Percentiles rank a stretch among this genome's conserved stretches.
Evolutionary conservation across 192 early-diverging fungal genomes (phyloP).

Genomic region (Umbelopsis ramanniana): DNA sequence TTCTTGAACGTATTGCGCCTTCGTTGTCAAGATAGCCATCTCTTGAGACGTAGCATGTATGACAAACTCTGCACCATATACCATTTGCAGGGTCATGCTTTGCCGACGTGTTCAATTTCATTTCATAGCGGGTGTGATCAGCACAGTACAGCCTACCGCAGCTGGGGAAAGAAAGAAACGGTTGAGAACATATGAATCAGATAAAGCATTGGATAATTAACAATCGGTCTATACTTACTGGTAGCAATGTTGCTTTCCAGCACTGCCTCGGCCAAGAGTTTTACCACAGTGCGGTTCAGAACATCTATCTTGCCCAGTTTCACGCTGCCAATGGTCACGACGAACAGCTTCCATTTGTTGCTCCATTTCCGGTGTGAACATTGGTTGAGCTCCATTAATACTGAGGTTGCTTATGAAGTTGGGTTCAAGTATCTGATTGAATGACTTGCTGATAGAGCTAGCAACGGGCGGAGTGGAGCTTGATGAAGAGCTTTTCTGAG

Average conservation of each 20-base stretch:
- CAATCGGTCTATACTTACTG: constrained; percentile 36
- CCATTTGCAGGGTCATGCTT: constrained; percentile 62
- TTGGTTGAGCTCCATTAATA: constrained; percentile 28
- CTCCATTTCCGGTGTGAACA: constrained; percentile 46
- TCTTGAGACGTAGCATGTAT: constrained; percentile 51
- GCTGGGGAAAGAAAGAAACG: constrained; percentile 33
- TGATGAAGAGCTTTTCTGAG: constrained; percentile 30
- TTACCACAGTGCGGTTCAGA: constrained; percentile 51
- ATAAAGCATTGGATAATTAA: constrained; percentile 35
- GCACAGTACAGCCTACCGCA: constrained; percentile 71
- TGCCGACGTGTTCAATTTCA: constrained; percentile 64
- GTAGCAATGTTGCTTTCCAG: constrained; percentile 61
- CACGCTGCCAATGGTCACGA: constrained; percentile 58
- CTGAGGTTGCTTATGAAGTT: constrained; percentile 42
- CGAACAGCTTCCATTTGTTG: constrained; percentile 48
- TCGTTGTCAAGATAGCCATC: constrained; percentile 47
- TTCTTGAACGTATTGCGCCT: constrained; percentile 53
- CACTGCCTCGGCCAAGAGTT: constrained; percentile 43
- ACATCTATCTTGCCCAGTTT: constrained; percentile 52
- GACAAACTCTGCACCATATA: constrained; percentile 62
- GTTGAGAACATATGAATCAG: neutral
- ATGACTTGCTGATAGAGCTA: constrained; percentile 25
- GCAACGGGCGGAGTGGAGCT: constrained; percentile 6
- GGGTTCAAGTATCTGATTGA: constrained; percentile 38
- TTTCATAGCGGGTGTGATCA: constrained; percentile 56